Conservation (phyloP, 306 rosid species). For the Hippophae tibetana region DNA sequence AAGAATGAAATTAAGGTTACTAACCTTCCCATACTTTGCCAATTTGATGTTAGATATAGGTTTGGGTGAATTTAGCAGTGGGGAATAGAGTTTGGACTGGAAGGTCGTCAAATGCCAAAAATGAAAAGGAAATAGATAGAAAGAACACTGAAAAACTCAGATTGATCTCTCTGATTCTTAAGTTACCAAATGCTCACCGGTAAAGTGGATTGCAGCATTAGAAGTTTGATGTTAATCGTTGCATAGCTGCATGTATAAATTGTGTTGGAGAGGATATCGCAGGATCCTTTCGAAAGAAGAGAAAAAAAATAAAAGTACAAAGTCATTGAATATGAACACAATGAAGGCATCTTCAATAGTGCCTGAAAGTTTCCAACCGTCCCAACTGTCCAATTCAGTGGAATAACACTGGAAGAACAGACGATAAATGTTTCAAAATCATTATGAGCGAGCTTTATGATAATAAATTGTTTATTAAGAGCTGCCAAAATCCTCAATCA, state of each 20-base stretch:
- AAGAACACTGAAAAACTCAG: background rate
- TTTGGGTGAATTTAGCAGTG: constrained; percentile 48
- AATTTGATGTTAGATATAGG: constrained; percentile 49
- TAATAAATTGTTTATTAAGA: background rate
- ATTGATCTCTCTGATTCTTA: background rate
- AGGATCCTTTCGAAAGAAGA: constrained; percentile 6
- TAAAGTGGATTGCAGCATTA: constrained; percentile 5
- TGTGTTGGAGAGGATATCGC: constrained; percentile 16
- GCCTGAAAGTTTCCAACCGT: constrained; percentile 86
- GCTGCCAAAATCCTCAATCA: constrained; percentile 8
- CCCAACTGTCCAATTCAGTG: constrained; percentile 92
- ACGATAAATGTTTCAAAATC: constrained; percentile 12
- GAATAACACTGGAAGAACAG: constrained; percentile 61
- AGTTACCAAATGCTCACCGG: constrained; percentile 24
- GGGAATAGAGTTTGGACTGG: constrained; percentile 59
- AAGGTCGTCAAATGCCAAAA: constrained; percentile 8
- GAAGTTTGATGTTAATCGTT: constrained; percentile 54
- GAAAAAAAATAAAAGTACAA: constrained; percentile 1
- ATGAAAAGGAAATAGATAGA: background rate
- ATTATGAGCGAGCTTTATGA: constrained; percentile 2
- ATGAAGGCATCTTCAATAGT: constrained; percentile 73
- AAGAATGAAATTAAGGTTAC: constrained; percentile 10
- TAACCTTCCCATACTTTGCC: constrained; percentile 74
- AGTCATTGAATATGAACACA: constrained; percentile 36
- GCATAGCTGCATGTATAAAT: constrained; percentile 47